These are phyloP conservation scores for Pestalotiopsis sp. DNA, from an alignment of 2,329 filamentous ascomycete genomes.

Conservation along the genomic window DNA sequence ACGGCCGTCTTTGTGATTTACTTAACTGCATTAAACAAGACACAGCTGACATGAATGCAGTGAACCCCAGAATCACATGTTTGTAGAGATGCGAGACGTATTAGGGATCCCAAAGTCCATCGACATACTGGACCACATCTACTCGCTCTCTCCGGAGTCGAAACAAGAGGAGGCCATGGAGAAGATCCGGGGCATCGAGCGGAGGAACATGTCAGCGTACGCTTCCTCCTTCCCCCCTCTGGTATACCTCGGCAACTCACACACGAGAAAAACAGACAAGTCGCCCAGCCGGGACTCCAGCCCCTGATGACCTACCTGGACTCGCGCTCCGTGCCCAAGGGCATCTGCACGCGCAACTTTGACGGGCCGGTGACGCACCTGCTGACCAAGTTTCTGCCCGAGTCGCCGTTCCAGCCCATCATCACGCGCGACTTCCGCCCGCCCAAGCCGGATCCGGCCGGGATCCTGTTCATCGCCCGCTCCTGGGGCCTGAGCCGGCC, in stretches of 20 bases:
- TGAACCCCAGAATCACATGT: conserved; percentile 95
- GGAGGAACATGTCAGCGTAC: conserved; percentile 69
- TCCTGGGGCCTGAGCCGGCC: conserved; percentile 65
- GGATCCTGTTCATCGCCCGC: conserved; percentile 82
- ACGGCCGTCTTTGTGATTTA: background rate
- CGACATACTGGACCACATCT: conserved; percentile 91
- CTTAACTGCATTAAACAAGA: background rate
- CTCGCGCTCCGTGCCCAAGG: conserved; percentile 67
- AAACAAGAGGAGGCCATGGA: conserved; percentile 67
- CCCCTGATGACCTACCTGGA: conserved; percentile 84
- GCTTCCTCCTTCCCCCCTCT: background rate
- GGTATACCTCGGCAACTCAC: background rate
- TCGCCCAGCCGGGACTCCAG: conserved; percentile 78
- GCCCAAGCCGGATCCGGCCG: conserved; percentile 87
- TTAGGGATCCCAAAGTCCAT: conserved; percentile 71
- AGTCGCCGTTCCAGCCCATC: conserved; percentile 73
- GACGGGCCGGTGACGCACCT: conserved; percentile 77
- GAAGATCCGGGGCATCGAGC: conserved; percentile 79
- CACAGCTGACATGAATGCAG: conserved; percentile 43
- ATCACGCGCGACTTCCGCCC: conserved; percentile 82
- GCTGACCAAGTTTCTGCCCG: conserved; percentile 72
- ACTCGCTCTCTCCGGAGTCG: conserved; percentile 65
- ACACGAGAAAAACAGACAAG: conserved; percentile 51
- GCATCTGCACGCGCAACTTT: conserved; percentile 94
- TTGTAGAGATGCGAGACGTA: conserved; percentile 77